Percentiles rank a stretch among this genome's conserved stretches.
These are phyloP conservation scores for Dothistroma pini DNA, from an alignment of 2,329 filamentous ascomycete genomes.

Conservation along the genomic window DNA sequence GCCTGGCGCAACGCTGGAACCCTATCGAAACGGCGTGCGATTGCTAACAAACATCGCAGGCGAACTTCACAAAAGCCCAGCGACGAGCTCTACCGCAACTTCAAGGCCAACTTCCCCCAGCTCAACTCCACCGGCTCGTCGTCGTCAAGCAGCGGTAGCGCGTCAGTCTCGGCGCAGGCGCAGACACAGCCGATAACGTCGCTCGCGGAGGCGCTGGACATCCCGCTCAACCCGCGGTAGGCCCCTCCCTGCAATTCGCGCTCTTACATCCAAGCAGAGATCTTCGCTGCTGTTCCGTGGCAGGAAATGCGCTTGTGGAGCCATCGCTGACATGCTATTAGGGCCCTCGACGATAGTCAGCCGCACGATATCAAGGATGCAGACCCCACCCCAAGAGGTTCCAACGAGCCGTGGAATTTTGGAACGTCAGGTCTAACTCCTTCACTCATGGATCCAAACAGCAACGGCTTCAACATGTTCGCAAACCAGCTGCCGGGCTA, in stretches of 20 bases:
- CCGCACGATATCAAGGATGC: constrained; percentile 60
- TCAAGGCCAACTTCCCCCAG: constrained; percentile 79
- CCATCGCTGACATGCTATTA: constrained; percentile 15
- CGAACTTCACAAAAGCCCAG: constrained; percentile 75
- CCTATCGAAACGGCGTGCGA: constrained; percentile 14
- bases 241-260: constrained; percentile 27
- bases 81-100: constrained; percentile 78
- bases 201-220: constrained; percentile 46
- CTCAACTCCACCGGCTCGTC: constrained; percentile 45
- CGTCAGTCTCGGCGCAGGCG: constrained; percentile 32
- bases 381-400: constrained; percentile 76
- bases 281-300: constrained; percentile 19
- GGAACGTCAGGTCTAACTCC: constrained; percentile 63
- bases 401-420: constrained; percentile 72
- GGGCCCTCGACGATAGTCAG: constrained; percentile 23
- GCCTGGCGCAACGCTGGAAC: constrained; percentile 24
- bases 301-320: constrained; percentile 12
- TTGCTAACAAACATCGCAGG: constrained; percentile 20
- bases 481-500: constrained; percentile 76
- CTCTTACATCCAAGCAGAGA: constrained; percentile 13
- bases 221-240: constrained; percentile 44
- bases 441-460: constrained; percentile 80
- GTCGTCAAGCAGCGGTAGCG: constrained; percentile 32
- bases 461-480: constrained; percentile 74
- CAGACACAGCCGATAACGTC: constrained; percentile 39